These are phyloP conservation scores for Kwoniella dendrophila DNA, from an alignment of 768 basidiomycete species.

Conservation along the genomic window DNA sequence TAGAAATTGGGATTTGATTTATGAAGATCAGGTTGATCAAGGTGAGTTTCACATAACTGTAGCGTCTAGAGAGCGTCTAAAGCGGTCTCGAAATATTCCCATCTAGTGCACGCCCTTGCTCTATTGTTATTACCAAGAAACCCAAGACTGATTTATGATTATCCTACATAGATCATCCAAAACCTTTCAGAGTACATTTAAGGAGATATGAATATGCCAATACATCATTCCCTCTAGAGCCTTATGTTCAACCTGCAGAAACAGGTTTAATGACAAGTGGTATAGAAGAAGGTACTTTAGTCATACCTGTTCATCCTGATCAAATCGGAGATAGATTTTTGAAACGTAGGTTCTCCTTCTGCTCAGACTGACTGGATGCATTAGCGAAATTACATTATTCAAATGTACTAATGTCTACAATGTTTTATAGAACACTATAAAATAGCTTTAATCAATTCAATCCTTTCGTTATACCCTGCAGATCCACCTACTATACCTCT, in stretches of 20 bases:
- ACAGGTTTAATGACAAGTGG: constrained; percentile 31
- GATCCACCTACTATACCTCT: constrained; percentile 51
- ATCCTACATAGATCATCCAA: background rate
- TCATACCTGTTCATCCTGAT: constrained; percentile 43
- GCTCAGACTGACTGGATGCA: background rate
- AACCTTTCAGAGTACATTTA: constrained; percentile 36
- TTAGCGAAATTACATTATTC: background rate
- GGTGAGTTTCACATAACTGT: constrained; percentile 8
- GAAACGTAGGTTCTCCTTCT: constrained; percentile 24
- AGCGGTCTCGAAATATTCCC: no score
- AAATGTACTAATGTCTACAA: background rate
- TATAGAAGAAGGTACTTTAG: constrained; percentile 35
- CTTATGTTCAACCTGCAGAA: constrained; percentile 42
- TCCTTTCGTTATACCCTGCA: constrained; percentile 39
- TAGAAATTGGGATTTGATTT: constrained; percentile 41
- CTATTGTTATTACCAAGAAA: background rate
- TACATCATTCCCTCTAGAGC: constrained; percentile 35
- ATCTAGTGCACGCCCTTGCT: background rate
- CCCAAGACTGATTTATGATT: background rate
- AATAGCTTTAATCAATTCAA: constrained; percentile 51
- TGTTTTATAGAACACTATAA: constrained; percentile 58
- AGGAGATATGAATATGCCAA: constrained; percentile 27
- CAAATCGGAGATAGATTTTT: constrained; percentile 36
- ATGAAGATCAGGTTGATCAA: constrained; percentile 14
- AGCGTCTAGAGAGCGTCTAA: no score